Base-by-base conservation (phyloP, 176 grass and related monocot genomes). In the Ensete glaucum region DNA sequence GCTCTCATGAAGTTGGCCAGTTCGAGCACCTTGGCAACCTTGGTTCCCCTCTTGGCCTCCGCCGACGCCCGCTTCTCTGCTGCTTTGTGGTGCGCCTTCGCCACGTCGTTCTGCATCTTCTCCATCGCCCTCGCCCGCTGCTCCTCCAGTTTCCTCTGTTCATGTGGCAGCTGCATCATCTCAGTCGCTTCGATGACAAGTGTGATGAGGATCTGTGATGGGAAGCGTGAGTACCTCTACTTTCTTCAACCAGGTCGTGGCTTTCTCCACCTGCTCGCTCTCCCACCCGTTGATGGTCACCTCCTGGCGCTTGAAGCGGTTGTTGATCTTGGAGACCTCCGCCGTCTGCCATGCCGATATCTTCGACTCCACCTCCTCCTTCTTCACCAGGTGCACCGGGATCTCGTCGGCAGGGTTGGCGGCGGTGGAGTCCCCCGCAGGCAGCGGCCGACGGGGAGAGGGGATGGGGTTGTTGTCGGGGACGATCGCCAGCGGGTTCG, bases 1-100 rank as follows among this genome's bases (percentile, higher is more conserved):
- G 94, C 94, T 71, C 87, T 90, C 94, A 98, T 93, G 81, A 98
- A 93, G 78, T 87, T 87, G 1, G 90, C 82, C 62, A 98, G 81
- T 57, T 98, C 90, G 1, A 98, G 75, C 50, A 93, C 88, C 82
- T 98, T 98, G 66, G 90, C 90, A 9, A 93, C 81, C 80, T 98
- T 98, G 6, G 92, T 89, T 0, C 94, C 94, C 15, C 82, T 79
- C 75, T 98, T 93, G 8, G 94, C 85, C 88, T 98, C 94, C 54
- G 94, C 90, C 26, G 94, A 91, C 64, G 94, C 94, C 77, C 88
- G 83, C 94, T 90, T 98, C 57, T 98, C 94, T 86, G 93, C 94
- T 34, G 88, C 90, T 80, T 93, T 98, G 56, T 55, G 88, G 22
- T 82, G 90, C 57, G 94, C 88, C 74, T 79, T 88, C 2, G 94